A percentile compares a stretch with the other conserved stretches of the same genome.
phyloP scores from a whole-genome alignment of 208 protist genomes.

The Wallacemonas collosoma region DNA sequence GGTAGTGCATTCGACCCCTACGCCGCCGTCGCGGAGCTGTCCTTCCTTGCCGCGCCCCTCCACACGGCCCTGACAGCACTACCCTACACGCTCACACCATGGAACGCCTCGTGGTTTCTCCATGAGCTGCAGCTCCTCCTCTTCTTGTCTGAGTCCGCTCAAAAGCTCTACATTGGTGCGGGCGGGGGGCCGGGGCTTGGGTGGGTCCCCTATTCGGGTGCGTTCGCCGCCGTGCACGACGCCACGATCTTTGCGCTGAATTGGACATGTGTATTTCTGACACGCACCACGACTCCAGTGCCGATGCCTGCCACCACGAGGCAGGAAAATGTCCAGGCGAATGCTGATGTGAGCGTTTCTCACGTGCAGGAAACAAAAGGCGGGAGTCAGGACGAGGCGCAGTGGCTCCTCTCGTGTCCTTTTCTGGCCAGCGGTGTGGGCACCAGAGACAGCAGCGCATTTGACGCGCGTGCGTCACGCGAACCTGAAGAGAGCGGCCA shows the following conservation, averaged over 20 bases:
- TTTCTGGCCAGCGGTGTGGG: slow-evolving; percentile 7
- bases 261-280: slow-evolving; percentile 4
- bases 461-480: not conserved
- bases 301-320: not conserved
- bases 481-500: no score
- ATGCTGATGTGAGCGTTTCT: no score
- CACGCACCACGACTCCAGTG: not conserved
- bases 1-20: not conserved
- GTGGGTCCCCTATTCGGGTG: not conserved
- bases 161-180: not conserved
- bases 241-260: slow-evolving; percentile 1
- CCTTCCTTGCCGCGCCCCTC: slow-evolving; percentile 59
- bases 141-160: slow-evolving; percentile 22
- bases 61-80: slow-evolving; percentile 76
- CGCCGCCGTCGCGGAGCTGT: slow-evolving; percentile 15
- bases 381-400: not conserved
- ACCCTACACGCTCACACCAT: slow-evolving; percentile 53
- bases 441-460: not conserved
- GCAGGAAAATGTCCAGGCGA: no score
- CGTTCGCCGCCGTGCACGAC: slow-evolving; percentile 8
- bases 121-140: slow-evolving; percentile 44
- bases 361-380: not conserved
- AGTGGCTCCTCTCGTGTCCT: not conserved
- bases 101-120: slow-evolving; percentile 72
- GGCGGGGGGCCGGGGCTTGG: not conserved